A percentile compares a stretch with the other conserved stretches of the same genome.
phyloP scores from a whole-genome alignment of 2,329 filamentous ascomycete genomes.

The Elsinoe ampelina region DNA sequence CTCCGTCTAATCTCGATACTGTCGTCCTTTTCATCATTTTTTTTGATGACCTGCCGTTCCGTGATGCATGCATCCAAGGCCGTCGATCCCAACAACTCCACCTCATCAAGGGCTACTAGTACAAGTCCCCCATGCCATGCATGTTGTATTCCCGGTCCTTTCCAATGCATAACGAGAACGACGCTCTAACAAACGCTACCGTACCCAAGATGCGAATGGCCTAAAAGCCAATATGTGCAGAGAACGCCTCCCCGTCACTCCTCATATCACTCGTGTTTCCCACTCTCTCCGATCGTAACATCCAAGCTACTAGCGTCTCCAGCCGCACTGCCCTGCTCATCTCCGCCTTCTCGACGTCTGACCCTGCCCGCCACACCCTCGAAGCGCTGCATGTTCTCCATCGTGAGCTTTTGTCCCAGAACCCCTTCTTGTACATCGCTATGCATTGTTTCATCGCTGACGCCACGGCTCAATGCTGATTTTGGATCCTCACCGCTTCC shows the following conservation, averaged over 20 bases:
- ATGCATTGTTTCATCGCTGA: slow-evolving; percentile 18
- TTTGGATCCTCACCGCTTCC: slow-evolving; percentile 35
- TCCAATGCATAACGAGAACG: not conserved
- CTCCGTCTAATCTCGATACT: not conserved
- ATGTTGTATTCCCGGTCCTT: not conserved
- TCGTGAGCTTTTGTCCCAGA: slow-evolving; percentile 19
- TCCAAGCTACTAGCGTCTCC: slow-evolving; percentile 15
- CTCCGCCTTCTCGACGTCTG: slow-evolving; percentile 15
- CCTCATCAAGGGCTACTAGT: not conserved
- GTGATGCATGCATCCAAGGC: not conserved
- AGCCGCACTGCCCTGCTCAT: slow-evolving; percentile 12
- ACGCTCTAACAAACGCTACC: not conserved
- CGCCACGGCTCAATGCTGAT: slow-evolving; percentile 19
- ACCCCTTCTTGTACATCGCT: slow-evolving; percentile 9
- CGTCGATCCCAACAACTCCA: not conserved
- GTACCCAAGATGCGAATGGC: not conserved
- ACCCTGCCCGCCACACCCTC: slow-evolving; percentile 17
- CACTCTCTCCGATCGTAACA: slow-evolving; percentile 13
- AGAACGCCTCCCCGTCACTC: not conserved
- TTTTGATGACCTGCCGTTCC: not conserved
- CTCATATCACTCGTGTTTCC: not conserved
- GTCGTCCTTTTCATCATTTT: not conserved
- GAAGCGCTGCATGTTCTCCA: slow-evolving; percentile 27
- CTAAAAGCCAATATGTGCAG: not conserved
- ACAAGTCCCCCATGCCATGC: not conserved